Conservation (phyloP, 805 yeast genomes). For the Sugiyamaella smithiae region DNA sequence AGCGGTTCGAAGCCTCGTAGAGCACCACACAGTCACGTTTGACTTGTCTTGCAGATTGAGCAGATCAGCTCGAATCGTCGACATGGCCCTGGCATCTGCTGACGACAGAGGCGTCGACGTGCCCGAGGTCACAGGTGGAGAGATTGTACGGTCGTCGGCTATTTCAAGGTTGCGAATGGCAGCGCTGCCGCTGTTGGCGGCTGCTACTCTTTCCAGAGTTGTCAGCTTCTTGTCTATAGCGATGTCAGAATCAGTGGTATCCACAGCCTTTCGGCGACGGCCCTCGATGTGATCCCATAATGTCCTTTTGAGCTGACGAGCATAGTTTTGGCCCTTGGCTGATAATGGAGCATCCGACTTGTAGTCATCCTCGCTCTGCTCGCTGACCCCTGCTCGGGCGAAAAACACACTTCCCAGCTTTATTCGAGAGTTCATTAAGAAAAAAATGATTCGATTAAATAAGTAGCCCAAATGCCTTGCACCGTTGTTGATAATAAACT, state of each 20-base stretch:
- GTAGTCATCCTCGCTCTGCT: constrained; percentile 50
- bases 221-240: constrained; percentile 8
- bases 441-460: constrained; percentile 86
- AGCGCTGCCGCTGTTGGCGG: neutral
- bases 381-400: constrained; percentile 54
- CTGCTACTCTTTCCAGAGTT: constrained; percentile 4
- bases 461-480: constrained; percentile 70
- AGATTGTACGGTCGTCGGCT: constrained; percentile 6
- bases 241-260: constrained; percentile 1
- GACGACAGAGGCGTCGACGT: constrained; percentile 26
- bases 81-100: constrained; percentile 25
- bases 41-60: constrained; percentile 57
- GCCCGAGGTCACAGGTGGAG: constrained; percentile 31
- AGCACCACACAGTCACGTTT: constrained; percentile 89
- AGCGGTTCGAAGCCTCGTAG: constrained; percentile 78
- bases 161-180: neutral
- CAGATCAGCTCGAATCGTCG: constrained; percentile 25
- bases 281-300: constrained; percentile 40
- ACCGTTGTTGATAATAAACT: constrained; percentile 73
- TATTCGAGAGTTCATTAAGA: constrained; percentile 84
- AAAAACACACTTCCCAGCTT: constrained; percentile 89
- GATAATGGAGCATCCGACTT: constrained; percentile 69
- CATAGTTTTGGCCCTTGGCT: constrained; percentile 66
- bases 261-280: constrained; percentile 13
- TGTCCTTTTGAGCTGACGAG: constrained; percentile 60